A percentile compares a stretch with the other conserved stretches of the same genome.
phyloP scores from a whole-genome alignment of 495 filamentous ascomycete genomes.

The Hamigera avellanea region DNA sequence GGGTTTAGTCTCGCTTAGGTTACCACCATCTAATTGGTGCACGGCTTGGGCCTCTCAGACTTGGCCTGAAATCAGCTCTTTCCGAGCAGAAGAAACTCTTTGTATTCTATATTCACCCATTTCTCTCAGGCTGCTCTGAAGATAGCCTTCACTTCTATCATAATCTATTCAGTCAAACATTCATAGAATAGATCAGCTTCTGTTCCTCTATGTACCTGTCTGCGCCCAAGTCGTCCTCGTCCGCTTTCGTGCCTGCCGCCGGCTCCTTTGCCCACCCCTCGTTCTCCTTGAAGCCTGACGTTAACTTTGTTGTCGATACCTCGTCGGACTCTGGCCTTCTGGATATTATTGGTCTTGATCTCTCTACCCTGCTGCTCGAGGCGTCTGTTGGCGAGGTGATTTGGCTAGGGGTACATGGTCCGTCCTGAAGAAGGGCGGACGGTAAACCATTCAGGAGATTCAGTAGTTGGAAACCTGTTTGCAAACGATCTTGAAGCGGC shows the following conservation, averaged over 20 bases:
- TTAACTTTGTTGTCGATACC: background rate
- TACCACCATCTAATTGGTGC: slow-evolving; percentile 14
- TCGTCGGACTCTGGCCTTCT: background rate
- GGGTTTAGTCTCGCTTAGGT: slow-evolving; percentile 11
- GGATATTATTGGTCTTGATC: no score
- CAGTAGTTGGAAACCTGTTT: background rate
- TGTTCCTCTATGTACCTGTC: slow-evolving; percentile 31
- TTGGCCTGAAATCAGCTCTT: background rate
- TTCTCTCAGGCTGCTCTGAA: no score
- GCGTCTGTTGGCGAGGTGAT: slow-evolving; percentile 24
- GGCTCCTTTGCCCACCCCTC: slow-evolving; percentile 16
- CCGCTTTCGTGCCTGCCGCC: slow-evolving; percentile 21
- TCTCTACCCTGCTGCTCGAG: slow-evolving; percentile 6
- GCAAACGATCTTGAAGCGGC: background rate
- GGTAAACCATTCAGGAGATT: slow-evolving; percentile 25
- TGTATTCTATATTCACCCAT: background rate
- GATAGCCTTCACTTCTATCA: no score
- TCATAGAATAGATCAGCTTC: slow-evolving; percentile 1
- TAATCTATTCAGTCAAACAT: background rate
- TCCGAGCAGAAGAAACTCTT: background rate
- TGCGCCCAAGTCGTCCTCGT: slow-evolving; percentile 20
- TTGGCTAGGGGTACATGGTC: slow-evolving; percentile 45
- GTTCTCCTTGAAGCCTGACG: slow-evolving; percentile 5
- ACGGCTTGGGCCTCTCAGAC: background rate
- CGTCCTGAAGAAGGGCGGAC: slow-evolving; percentile 51